Conservation (phyloP, 495 filamentous ascomycete genomes). For the Penicillium argentinense region DNA sequence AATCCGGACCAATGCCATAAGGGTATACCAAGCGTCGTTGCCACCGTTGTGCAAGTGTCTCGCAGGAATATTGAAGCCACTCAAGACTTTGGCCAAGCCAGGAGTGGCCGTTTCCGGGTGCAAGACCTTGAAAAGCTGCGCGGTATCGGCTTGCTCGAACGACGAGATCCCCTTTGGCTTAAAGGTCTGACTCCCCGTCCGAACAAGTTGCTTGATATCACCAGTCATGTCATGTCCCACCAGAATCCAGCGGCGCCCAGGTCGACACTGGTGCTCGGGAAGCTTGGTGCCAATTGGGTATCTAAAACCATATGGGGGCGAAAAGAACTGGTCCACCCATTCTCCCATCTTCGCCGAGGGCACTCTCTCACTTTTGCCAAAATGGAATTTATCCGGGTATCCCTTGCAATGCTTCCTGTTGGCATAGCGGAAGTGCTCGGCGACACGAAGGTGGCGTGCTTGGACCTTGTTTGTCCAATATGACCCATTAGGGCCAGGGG, state of each 20-base stretch:
- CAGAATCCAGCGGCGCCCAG: slow-evolving; percentile 64
- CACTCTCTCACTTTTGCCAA: slow-evolving; percentile 60
- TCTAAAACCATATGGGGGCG: slow-evolving; percentile 42
- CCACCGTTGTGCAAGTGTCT: slow-evolving; percentile 84
- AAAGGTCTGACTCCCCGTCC: slow-evolving; percentile 51
- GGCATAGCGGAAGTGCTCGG: slow-evolving; percentile 60
- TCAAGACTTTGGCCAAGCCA: slow-evolving; percentile 60
- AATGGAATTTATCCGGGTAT: slow-evolving; percentile 72
- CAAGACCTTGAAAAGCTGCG: slow-evolving; percentile 61
- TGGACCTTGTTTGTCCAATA: slow-evolving; percentile 66
- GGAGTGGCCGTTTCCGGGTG: slow-evolving; percentile 44
- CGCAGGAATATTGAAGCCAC: slow-evolving; percentile 58
- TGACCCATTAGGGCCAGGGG: slow-evolving; percentile 58
- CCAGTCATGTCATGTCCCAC: slow-evolving; percentile 70
- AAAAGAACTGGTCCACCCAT: slow-evolving; percentile 50
- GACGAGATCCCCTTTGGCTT: not conserved
- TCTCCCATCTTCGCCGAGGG: slow-evolving; percentile 34
- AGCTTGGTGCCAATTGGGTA: not conserved
- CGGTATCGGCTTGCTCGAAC: slow-evolving; percentile 74
- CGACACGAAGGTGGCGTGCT: slow-evolving; percentile 73
- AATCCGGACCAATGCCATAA: slow-evolving; percentile 72
- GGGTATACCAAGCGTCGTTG: slow-evolving; percentile 89
- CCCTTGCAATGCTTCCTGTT: slow-evolving; percentile 68
- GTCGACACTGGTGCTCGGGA: slow-evolving; percentile 9
- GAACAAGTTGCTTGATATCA: slow-evolving; percentile 66